phyloP scores from a whole-genome alignment of 306 rosid species.

The Betula pendula region DNA sequence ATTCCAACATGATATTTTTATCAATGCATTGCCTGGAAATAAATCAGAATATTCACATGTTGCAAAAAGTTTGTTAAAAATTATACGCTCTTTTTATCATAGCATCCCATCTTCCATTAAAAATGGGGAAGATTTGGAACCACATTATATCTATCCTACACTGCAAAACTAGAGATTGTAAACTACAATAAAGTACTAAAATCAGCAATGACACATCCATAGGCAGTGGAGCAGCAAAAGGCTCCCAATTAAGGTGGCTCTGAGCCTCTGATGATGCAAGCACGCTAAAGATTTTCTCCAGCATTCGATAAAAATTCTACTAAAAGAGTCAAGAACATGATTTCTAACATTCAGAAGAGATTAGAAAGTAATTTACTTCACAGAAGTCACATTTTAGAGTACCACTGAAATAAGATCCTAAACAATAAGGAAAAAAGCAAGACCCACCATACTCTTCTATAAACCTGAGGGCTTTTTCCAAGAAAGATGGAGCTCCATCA shows the following conservation, averaged over 20 bases:
- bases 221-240: slow-evolving; percentile 7
- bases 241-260: not conserved
- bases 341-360: not conserved
- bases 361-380: not conserved
- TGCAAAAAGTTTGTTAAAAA: not conserved
- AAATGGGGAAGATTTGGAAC: not conserved
- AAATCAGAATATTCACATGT: not conserved
- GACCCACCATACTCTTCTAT: slow-evolving; percentile 79
- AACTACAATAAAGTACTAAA: slow-evolving; percentile 9
- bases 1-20: not conserved
- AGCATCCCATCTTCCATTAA: not conserved
- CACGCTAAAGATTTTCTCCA: slow-evolving; percentile 1
- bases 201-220: slow-evolving; percentile 11
- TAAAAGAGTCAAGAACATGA: not conserved
- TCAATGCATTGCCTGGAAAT: not conserved
- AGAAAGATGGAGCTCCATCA: slow-evolving; percentile 91
- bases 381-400: not conserved
- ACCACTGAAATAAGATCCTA: not conserved
- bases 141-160: not conserved
- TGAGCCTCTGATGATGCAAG: not conserved
- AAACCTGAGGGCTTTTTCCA: slow-evolving; percentile 88
- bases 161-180: not conserved
- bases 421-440: not conserved
- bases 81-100: not conserved
- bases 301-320: not conserved